Evolutionary conservation across 352 stramenopile genomes (phyloP).

Genomic region (Globisporangium barbulae): DNA sequence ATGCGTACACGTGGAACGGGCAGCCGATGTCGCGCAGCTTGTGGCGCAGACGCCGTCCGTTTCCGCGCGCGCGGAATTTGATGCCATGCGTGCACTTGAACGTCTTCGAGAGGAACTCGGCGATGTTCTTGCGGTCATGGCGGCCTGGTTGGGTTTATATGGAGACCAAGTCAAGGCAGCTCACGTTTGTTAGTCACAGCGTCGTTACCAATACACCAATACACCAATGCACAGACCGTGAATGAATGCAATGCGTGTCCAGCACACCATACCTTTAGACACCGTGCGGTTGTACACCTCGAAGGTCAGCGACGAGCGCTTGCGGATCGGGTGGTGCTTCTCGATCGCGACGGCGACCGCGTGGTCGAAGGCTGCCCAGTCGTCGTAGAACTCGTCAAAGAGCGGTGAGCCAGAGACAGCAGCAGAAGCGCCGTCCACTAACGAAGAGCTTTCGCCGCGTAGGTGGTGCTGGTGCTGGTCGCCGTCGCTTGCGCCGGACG

Average conservation of each 20-base stretch:
- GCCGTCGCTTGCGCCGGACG: constrained; percentile 1
- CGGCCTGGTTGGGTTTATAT: too few species aligned
- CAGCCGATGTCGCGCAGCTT: constrained; percentile 73
- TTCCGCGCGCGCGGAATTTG: constrained; percentile 74
- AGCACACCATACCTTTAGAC: constrained; percentile 48
- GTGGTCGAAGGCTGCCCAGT: constrained; percentile 67
- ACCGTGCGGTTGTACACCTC: constrained; percentile 86
- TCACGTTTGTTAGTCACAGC: too few species aligned
- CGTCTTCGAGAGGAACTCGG: constrained; percentile 78
- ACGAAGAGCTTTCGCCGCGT: neutral
- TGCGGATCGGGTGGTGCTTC: constrained; percentile 72
- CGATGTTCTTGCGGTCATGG: constrained; percentile 69
- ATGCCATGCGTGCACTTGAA: constrained; percentile 86
- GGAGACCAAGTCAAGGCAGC: too few species aligned
- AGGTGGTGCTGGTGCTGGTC: constrained; percentile 3
- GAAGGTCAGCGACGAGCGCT: constrained; percentile 80
- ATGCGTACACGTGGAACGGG: constrained; percentile 79
- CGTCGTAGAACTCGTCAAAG: constrained; percentile 74
- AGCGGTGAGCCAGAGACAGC: constrained; percentile 22
- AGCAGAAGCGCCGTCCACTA: neutral
- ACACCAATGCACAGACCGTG: too few species aligned
- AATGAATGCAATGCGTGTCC: too few species aligned
- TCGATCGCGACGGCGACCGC: constrained; percentile 58
- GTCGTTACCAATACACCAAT: too few species aligned
- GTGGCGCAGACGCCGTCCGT: constrained; percentile 61